These are phyloP conservation scores for Setaria viridis DNA, from an alignment of 202 grass and related monocot species.

Conservation along the genomic window DNA sequence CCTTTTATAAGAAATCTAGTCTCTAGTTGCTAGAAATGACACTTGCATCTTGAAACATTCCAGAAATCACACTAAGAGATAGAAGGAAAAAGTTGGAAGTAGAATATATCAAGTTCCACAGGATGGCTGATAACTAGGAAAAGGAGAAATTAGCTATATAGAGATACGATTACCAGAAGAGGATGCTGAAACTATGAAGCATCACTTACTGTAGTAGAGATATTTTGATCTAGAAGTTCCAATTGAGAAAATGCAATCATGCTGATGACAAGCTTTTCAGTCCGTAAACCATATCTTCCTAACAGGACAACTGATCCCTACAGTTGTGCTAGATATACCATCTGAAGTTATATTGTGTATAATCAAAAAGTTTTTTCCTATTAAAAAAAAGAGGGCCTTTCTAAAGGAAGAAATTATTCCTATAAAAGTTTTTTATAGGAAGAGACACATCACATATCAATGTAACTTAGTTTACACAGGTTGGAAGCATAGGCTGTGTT, in stretches of 20 bases:
- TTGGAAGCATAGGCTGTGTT: constrained; percentile 37
- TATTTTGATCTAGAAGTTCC: background rate
- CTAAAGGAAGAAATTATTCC: background rate
- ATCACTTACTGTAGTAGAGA: background rate
- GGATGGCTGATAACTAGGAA: constrained; percentile 15
- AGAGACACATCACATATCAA: background rate
- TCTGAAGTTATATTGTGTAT: constrained; percentile 19
- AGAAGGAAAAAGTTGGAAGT: background rate
- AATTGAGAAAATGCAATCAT: constrained; percentile 35
- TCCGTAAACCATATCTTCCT: constrained; percentile 1
- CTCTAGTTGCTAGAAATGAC: background rate
- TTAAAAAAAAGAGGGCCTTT: background rate
- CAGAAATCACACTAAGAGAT: constrained; percentile 20
- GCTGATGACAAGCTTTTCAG: constrained; percentile 9
- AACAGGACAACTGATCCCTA: constrained; percentile 23
- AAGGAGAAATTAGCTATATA: background rate
- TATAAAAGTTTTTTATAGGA: background rate
- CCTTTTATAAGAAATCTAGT: too few relatives aligned
- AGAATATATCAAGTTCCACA: constrained; percentile 9
- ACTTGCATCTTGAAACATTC: constrained; percentile 4
- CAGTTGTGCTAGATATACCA: constrained; percentile 22
- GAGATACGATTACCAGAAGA: background rate
- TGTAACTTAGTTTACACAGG: background rate
- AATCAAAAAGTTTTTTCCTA: background rate
- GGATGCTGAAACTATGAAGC: constrained; percentile 22